A percentile compares a stretch with the other conserved stretches of the same genome.
These are phyloP conservation scores for Penstemon barbatus DNA, from an alignment of 257 asterid genomes.

Conservation along the genomic window DNA sequence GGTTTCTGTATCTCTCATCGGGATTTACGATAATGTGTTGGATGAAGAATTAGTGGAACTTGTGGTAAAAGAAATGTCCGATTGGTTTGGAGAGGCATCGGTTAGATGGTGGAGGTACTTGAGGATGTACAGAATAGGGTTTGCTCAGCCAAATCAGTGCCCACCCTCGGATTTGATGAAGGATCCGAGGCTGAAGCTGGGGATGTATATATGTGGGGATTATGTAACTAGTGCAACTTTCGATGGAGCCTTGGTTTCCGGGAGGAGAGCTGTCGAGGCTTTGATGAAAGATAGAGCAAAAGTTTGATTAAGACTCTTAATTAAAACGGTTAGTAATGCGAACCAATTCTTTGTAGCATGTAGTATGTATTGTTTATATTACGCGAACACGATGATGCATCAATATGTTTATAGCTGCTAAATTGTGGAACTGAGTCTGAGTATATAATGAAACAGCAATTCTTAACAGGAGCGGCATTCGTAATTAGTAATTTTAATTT, in stretches of 20 bases:
- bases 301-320: constrained; percentile 36
- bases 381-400: constrained; percentile 14
- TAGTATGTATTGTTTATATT: constrained; percentile 23
- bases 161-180: constrained; percentile 80
- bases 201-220: constrained; percentile 90
- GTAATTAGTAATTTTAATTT: background rate
- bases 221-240: constrained; percentile 84
- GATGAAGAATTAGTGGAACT: constrained; percentile 63
- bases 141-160: constrained; percentile 88
- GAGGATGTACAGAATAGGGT: constrained; percentile 68
- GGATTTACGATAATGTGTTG: constrained; percentile 44
- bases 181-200: constrained; percentile 55
- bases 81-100: constrained; percentile 66
- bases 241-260: constrained; percentile 92
- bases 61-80: constrained; percentile 63
- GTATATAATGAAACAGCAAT: background rate
- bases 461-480: background rate
- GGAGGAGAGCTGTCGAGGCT: constrained; percentile 88
- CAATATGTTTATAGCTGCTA: constrained; percentile 8
- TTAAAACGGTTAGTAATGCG: constrained; percentile 1
- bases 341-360: background rate
- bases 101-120: constrained; percentile 67
- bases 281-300: constrained; percentile 58
- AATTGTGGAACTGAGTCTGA: background rate
- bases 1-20: constrained; percentile 76